Evolutionary conservation across 805 yeast species (phyloP).

Genomic region (Candida wancherniae): DNA sequence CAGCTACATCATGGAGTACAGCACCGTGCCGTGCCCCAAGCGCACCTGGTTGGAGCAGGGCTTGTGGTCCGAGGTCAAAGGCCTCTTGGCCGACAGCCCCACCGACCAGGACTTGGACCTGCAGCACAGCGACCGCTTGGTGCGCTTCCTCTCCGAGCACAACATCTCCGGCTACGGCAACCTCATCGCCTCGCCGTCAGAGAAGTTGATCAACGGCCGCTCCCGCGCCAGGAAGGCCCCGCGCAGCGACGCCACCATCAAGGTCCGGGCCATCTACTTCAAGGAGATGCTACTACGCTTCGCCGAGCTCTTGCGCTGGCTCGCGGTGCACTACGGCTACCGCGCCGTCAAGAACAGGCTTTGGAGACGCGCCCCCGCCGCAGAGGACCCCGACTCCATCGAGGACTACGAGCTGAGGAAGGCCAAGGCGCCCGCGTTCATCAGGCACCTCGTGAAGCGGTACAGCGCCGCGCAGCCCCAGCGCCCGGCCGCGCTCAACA

Average conservation of each 20-base stretch:
- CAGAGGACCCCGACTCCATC: slow-evolving; percentile 2
- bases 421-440: slow-evolving; percentile 23
- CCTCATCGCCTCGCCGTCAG: slow-evolving; percentile 26
- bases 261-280: slow-evolving; percentile 18
- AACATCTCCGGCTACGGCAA: slow-evolving; percentile 26
- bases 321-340: slow-evolving; percentile 1
- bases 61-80: slow-evolving; percentile 5
- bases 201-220: slow-evolving; percentile 19
- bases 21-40: slow-evolving; percentile 43
- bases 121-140: slow-evolving; percentile 5
- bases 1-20: slow-evolving; percentile 58
- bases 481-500: not conserved
- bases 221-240: slow-evolving; percentile 22
- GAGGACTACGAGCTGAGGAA: slow-evolving; percentile 6
- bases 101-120: not conserved
- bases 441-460: slow-evolving; percentile 17
- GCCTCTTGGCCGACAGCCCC: slow-evolving; percentile 1
- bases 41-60: slow-evolving; percentile 45
- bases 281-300: slow-evolving; percentile 19
- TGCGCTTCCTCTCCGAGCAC: slow-evolving; percentile 10
- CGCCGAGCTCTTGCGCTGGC: slow-evolving; percentile 20
- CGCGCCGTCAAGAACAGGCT: slow-evolving; percentile 2
- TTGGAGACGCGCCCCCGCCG: not conserved
- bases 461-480: not conserved
- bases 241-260: slow-evolving; percentile 18